Percentiles rank a stretch among this genome's conserved stretches.
These are phyloP conservation scores for Pichia eremophila DNA, from an alignment of 805 yeast genomes.

Conservation along the genomic window DNA sequence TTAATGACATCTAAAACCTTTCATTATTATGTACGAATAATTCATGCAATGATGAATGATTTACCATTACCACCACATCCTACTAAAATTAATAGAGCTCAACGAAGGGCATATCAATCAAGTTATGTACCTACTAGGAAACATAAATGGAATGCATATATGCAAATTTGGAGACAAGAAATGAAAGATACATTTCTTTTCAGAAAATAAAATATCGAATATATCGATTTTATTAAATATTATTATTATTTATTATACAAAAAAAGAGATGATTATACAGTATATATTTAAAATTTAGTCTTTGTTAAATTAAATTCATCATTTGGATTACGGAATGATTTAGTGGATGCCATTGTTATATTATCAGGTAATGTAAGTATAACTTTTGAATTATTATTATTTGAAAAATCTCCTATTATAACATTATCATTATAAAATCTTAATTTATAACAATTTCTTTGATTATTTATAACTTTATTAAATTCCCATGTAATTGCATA, in stretches of 20 bases:
- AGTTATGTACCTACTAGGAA: conserved; percentile 35
- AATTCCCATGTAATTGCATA: conserved; percentile 77
- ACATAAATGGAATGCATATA: conserved; percentile 55
- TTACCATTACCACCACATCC: conserved; percentile 34
- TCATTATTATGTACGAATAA: conserved; percentile 49
- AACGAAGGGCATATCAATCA: too few relatives aligned
- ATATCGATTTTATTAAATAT: too few relatives aligned
- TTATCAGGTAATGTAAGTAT: conserved; percentile 69
- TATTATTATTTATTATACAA: not conserved
- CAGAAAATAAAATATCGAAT: conserved; percentile 15
- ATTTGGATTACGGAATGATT: conserved; percentile 46
- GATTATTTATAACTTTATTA: conserved; percentile 45
- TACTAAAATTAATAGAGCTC: too few relatives aligned
- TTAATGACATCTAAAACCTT: conserved; percentile 51
- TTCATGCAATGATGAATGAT: conserved; percentile 58
- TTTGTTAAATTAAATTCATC: conserved; percentile 24
- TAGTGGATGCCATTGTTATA: conserved; percentile 58
- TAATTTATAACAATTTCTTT: conserved; percentile 49
- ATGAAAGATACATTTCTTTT: conserved; percentile 46
- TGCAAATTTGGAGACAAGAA: conserved; percentile 53
- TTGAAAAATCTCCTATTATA: conserved; percentile 71
- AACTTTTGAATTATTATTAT: conserved; percentile 61
- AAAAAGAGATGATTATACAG: not conserved
- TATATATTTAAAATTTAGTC: conserved; percentile 6
- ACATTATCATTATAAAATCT: conserved; percentile 52